Evolutionary conservation across 192 early-diverging fungal genomes (phyloP).

Genomic region (Backusella macrospora): DNA sequence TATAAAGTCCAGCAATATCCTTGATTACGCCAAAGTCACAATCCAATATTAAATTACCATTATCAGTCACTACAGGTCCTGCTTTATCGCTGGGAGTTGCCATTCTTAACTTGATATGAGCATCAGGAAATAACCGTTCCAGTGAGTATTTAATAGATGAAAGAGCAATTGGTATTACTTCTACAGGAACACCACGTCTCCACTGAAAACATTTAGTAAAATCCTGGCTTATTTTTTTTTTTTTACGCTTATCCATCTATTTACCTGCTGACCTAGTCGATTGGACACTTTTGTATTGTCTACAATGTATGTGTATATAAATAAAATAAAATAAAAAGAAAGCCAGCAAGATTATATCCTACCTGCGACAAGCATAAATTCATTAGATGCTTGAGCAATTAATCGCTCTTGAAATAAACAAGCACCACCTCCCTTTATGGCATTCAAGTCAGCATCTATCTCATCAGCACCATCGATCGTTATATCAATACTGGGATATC

Average conservation of each 20-base stretch:
- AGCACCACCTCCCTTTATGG: constrained; percentile 88
- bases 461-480: constrained; percentile 95
- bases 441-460: constrained; percentile 82
- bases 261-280: constrained; percentile 34
- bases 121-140: constrained; percentile 35
- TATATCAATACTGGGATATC: constrained; percentile 76
- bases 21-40: constrained; percentile 75
- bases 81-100: constrained; percentile 68
- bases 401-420: constrained; percentile 93
- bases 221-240: too few relatives aligned
- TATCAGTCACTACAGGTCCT: constrained; percentile 95
- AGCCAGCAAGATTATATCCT: not conserved
- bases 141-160: constrained; percentile 58
- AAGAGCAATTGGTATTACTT: constrained; percentile 87
- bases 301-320: not conserved
- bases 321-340: not conserved
- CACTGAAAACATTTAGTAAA: constrained; percentile 42
- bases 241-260: not conserved
- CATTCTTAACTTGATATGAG: constrained; percentile 76
- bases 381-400: constrained; percentile 78
- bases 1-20: constrained; percentile 46
- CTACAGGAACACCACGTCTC: constrained; percentile 86
- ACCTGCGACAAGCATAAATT: constrained; percentile 86
- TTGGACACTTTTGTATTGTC: constrained; percentile 85
- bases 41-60: constrained; percentile 92